Conservation (phyloP, 345 rosid species). For the Euphorbia pulcherrima region DNA sequence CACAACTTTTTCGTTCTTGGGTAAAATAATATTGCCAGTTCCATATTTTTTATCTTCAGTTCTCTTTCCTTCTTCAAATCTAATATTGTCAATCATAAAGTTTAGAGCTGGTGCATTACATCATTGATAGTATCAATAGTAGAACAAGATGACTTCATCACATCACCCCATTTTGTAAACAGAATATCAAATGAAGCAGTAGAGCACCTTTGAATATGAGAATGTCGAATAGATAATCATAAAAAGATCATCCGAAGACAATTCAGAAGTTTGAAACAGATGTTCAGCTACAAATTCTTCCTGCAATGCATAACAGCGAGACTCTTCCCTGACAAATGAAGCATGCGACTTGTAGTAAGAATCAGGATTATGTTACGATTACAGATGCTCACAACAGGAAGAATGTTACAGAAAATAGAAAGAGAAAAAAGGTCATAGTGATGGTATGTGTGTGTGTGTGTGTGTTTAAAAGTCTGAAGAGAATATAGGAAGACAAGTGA, state of each 20-base stretch:
- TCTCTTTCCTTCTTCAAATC: neutral
- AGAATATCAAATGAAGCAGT: neutral
- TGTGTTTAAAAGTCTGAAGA: neutral
- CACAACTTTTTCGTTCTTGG: neutral
- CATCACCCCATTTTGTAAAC: neutral
- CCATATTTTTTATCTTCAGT: neutral
- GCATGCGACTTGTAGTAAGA: neutral
- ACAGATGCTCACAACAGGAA: neutral
- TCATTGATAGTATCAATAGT: neutral
- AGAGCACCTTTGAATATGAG: constrained; percentile 61
- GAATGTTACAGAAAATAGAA: neutral
- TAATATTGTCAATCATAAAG: neutral
- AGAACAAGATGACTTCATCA: neutral
- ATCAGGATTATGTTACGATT: neutral
- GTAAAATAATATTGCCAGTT: neutral
- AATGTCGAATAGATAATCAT: constrained; percentile 55
- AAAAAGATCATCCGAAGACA: constrained; percentile 66
- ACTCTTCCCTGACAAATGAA: constrained; percentile 58
- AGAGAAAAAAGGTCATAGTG: neutral
- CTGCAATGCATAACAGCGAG: constrained; percentile 60
- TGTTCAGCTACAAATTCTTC: constrained; percentile 86
- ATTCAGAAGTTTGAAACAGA: constrained; percentile 68
- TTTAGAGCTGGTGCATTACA: neutral
- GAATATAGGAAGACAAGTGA: neutral
- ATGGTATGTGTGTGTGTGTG: neutral